Evolutionary conservation across 148 eudicot species (phyloP).

Genomic region (Vaccinium macrocarpon): DNA sequence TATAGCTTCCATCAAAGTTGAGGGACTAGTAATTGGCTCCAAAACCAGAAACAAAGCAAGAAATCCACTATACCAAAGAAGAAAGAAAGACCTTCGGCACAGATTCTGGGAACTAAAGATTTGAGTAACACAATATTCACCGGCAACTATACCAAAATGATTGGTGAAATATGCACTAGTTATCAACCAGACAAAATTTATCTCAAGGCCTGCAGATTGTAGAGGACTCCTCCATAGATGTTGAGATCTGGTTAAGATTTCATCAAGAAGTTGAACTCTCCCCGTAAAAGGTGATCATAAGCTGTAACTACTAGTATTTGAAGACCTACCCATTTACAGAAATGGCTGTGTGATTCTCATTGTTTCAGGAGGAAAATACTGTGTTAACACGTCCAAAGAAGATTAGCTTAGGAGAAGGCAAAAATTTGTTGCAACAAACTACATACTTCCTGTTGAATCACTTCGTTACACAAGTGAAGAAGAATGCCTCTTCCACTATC

Average conservation of each 20-base stretch:
- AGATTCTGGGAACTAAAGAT: background rate
- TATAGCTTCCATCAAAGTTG: background rate
- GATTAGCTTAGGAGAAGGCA: background rate
- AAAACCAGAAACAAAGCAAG: background rate
- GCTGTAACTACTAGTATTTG: background rate
- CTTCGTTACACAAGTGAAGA: constrained; percentile 67
- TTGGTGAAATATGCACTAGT: background rate
- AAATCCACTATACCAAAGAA: background rate
- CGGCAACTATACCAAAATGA: too few species aligned
- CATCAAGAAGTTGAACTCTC: background rate
- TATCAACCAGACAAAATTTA: background rate
- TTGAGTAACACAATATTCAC: background rate
- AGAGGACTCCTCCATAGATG: too few species aligned
- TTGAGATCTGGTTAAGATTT: background rate
- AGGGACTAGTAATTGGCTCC: background rate
- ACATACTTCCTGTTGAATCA: constrained; percentile 68
- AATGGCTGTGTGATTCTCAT: too few species aligned
- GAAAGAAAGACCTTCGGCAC: background rate
- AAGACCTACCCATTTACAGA: background rate
- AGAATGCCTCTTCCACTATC: constrained; percentile 94
- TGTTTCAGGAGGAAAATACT: too few species aligned
- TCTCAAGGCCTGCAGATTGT: background rate
- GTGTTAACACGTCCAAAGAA: background rate
- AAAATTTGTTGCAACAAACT: background rate
- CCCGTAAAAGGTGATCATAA: background rate